Conservation (phyloP, 768 basidiomycete genomes). For the Rhizopogon vesiculosus region DNA sequence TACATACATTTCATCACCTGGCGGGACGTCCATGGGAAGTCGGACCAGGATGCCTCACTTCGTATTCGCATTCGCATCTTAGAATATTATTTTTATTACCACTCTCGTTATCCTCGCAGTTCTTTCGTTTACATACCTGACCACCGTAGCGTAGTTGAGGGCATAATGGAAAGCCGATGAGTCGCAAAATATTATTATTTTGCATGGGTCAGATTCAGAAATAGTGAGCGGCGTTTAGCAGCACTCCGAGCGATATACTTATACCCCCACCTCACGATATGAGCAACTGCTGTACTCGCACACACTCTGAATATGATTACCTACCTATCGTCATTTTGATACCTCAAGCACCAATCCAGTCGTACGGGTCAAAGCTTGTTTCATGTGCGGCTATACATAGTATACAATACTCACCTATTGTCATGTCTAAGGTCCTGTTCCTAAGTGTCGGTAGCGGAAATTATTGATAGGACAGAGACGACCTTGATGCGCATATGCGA, state of each 20-base stretch:
- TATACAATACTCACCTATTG: no score
- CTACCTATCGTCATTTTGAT: no score
- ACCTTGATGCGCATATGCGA: not conserved
- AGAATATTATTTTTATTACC: constrained; percentile 2
- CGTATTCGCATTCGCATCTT: constrained; percentile 11
- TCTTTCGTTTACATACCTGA: not conserved
- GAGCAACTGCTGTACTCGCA: not conserved
- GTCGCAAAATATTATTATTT: not conserved
- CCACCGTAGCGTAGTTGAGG: not conserved
- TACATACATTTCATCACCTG: constrained; percentile 5
- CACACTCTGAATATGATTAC: no score
- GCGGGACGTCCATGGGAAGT: constrained; percentile 23
- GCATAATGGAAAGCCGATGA: not conserved
- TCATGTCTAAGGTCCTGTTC: not conserved
- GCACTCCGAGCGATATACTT: not conserved
- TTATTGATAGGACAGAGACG: not conserved
- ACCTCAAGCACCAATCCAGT: no score
- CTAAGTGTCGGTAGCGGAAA: not conserved
- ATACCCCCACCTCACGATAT: not conserved
- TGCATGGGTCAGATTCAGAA: not conserved
- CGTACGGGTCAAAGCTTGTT: no score
- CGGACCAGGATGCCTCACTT: constrained; percentile 15
- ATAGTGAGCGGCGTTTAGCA: not conserved
- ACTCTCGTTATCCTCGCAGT: not conserved
- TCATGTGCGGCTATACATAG: no score